These are phyloP conservation scores for Actinomucor elegans DNA, from an alignment of 371 early-diverging fungal species.

Conservation along the genomic window DNA sequence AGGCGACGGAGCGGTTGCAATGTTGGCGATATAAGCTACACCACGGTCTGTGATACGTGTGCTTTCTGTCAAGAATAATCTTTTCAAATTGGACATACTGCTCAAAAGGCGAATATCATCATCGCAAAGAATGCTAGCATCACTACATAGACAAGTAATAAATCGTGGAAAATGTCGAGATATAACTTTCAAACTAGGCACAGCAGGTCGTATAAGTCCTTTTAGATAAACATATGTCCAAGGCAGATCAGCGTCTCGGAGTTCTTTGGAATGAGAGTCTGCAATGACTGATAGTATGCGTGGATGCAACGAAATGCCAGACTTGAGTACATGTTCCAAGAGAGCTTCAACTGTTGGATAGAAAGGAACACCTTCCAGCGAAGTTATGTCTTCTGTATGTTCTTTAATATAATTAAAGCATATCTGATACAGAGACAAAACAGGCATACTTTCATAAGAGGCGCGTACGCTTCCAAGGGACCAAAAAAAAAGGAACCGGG, in stretches of 20 bases:
- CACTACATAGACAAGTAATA: slow-evolving; percentile 6
- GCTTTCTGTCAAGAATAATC: not conserved
- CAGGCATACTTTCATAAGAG: too few relatives aligned
- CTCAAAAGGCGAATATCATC: slow-evolving; percentile 1
- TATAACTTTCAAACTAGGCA: not conserved
- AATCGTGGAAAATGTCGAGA: slow-evolving; percentile 2
- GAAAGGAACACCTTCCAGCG: slow-evolving; percentile 19
- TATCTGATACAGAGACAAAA: slow-evolving; percentile 19
- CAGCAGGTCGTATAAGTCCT: not conserved
- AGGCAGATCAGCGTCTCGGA: not conserved
- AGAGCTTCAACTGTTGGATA: slow-evolving; percentile 10
- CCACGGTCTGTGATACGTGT: slow-evolving; percentile 7
- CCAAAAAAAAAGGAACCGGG: not conserved
- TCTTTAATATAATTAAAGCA: slow-evolving; percentile 21
- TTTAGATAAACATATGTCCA: slow-evolving; percentile 3
- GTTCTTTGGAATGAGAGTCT: slow-evolving; percentile 2
- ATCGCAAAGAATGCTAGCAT: slow-evolving; percentile 1
- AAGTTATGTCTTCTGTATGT: slow-evolving; percentile 11
- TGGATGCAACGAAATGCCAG: slow-evolving; percentile 4
- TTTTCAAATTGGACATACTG: slow-evolving; percentile 3
- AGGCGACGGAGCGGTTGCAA: not conserved
- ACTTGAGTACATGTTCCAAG: slow-evolving; percentile 5
- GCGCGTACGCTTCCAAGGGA: too few relatives aligned
- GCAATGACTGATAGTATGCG: slow-evolving; percentile 13
- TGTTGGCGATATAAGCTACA: not conserved